phyloP scores from a whole-genome alignment of 2,329 filamentous ascomycete species.

The Fusarium falciforme region DNA sequence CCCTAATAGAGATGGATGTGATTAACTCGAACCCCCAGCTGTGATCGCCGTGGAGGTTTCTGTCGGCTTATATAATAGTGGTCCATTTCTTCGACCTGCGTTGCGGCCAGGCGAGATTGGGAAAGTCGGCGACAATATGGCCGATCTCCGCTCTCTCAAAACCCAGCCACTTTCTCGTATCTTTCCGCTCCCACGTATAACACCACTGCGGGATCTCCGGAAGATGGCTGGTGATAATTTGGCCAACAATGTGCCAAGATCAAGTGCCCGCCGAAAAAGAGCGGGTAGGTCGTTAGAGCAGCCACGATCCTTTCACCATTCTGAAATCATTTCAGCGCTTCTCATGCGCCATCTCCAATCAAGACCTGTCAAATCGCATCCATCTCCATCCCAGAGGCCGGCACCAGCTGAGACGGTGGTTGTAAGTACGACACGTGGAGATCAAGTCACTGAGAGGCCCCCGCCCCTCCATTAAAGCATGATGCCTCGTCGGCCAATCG shows the following conservation, averaged over 20 bases:
- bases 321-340: background rate
- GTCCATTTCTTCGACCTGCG: background rate
- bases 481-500: slow-evolving; percentile 22
- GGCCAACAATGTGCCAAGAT: background rate
- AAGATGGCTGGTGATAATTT: slow-evolving; percentile 4
- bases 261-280: background rate
- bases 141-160: background rate
- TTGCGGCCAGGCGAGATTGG: background rate
- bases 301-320: background rate
- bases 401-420: slow-evolving; percentile 4
- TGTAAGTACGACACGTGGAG: slow-evolving; percentile 30
- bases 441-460: slow-evolving; percentile 11
- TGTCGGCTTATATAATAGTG: background rate
- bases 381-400: slow-evolving; percentile 1
- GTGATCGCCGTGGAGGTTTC: background rate
- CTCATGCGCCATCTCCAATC: slow-evolving; percentile 11
- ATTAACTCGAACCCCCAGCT: background rate
- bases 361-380: background rate
- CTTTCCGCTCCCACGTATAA: background rate
- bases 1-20: background rate
- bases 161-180: slow-evolving; percentile 14
- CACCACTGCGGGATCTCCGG: background rate
- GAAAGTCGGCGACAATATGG: background rate
- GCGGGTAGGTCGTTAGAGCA: background rate
- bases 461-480: slow-evolving; percentile 22